A percentile compares a stretch with the other conserved stretches of the same genome.
Conservation (phyloP, 192 early-diverging fungal species). For the Backusella westeae region DNA sequence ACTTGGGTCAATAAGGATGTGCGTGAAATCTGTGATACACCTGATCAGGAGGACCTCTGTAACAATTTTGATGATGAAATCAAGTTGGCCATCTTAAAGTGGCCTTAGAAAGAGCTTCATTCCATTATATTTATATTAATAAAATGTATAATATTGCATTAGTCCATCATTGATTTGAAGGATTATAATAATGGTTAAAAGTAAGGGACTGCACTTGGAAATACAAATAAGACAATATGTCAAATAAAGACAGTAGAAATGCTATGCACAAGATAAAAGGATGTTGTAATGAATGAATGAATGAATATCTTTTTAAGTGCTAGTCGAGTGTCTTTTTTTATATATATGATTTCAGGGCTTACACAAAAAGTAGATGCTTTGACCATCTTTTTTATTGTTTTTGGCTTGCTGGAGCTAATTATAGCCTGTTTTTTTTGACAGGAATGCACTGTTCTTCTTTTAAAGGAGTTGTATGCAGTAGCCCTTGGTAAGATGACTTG, state of each 20-base stretch:
- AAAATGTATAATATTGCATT: not conserved
- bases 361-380: not conserved
- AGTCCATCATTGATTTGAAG: not conserved
- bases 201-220: not conserved
- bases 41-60: constrained; percentile 22
- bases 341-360: not conserved
- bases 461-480: not conserved
- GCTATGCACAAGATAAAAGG: not conserved
- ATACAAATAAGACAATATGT: not conserved
- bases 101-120: constrained; percentile 27
- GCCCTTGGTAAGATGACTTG: constrained; percentile 1
- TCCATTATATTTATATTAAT: not conserved
- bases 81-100: constrained; percentile 29
- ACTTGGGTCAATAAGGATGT: constrained; percentile 27
- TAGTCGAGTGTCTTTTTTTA: not conserved
- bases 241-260: not conserved
- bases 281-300: not conserved
- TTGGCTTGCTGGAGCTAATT: not conserved
- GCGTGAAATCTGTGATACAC: constrained; percentile 14
- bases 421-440: not conserved
- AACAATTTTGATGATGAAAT: constrained; percentile 36
- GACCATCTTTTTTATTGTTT: not conserved
- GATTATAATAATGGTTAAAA: not conserved
- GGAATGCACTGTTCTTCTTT: not conserved
- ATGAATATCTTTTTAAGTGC: not conserved